Evolutionary conservation across 176 grass and related monocot species (phyloP), one percentile per base, ranked within the genome.

Genomic region (Stipa capillata): DNA sequence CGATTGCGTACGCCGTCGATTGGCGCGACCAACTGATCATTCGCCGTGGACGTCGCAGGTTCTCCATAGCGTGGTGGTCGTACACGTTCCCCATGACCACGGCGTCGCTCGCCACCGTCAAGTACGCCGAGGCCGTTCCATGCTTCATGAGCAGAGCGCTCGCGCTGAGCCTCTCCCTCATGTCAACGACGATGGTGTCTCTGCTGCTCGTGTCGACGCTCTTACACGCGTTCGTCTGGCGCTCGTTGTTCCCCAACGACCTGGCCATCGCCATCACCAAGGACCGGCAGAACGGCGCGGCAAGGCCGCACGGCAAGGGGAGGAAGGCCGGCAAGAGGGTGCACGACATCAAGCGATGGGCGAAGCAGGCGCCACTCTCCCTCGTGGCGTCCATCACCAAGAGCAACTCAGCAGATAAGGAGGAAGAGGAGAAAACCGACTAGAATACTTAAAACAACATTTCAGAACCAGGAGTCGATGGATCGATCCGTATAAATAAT

Each of bases 31-130:
- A 14, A 7, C n/a, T 31, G 65, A 72, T 15, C 41, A 4, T 44
- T 54, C 27, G 10, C 7, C 21, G 31, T 50, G 17, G 20, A 13
- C n/a, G n/a, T 8, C 18, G 10, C 59, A 97, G 94, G 85, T 98
- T 98, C 80, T 98, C 95, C 40, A 69, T 98, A 32, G 95, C 95
- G 29, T 98, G 95, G 95, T 98, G 92, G 95, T 98, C 95, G 5
- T 98, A 98, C 83, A 98, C 95, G 40, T 98, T 98, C 79, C 95
- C 95, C 1, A 98, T 98, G 95, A 98, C 95, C 16, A 98, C 95
- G 62, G 92, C 87, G 48, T 98, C 95, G 52, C 78, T 98, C 2
- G 92, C 95, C 39, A 85, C 87, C 29, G 93, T 98, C 76, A 90
- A 84, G 79, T 98, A 94, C 65, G 92, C 95, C 11, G 95, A 98